phyloP scores from a whole-genome alignment of 192 early-diverging fungal genomes.

The Jimgerdemannia flammicorona region DNA sequence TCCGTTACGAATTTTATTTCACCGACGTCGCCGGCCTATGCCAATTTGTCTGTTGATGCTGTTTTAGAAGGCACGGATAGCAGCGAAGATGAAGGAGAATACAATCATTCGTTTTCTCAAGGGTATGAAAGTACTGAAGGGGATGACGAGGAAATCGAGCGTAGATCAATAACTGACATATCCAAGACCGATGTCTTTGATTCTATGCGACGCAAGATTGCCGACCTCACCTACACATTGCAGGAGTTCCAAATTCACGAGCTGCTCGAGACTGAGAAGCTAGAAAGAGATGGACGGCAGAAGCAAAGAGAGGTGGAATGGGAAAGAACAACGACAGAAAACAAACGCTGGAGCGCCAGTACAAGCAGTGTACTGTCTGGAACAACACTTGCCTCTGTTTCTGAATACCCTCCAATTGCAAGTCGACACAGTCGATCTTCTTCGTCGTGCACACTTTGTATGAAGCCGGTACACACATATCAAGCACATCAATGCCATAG shows the following conservation, averaged over 20 bases:
- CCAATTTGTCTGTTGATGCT: neutral
- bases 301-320: neutral
- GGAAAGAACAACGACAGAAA: neutral
- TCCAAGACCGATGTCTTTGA: neutral
- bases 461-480: neutral
- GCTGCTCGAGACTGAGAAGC: neutral
- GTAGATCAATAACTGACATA: neutral
- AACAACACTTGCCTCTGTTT: neutral
- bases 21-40: neutral
- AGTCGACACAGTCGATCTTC: neutral
- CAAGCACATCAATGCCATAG: neutral
- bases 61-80: neutral
- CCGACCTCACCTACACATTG: neutral
- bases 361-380: neutral
- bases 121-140: neutral
- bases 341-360: neutral
- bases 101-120: neutral
- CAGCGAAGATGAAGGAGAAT: neutral
- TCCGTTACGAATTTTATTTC: neutral
- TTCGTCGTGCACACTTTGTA: neutral
- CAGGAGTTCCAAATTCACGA: neutral
- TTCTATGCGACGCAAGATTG: neutral
- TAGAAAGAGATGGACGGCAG: neutral
- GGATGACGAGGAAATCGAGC: neutral
- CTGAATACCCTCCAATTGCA: neutral